Evolutionary conservation across 768 basidiomycete species (phyloP).

Genomic region (Sporobolomyces pararoseus): DNA sequence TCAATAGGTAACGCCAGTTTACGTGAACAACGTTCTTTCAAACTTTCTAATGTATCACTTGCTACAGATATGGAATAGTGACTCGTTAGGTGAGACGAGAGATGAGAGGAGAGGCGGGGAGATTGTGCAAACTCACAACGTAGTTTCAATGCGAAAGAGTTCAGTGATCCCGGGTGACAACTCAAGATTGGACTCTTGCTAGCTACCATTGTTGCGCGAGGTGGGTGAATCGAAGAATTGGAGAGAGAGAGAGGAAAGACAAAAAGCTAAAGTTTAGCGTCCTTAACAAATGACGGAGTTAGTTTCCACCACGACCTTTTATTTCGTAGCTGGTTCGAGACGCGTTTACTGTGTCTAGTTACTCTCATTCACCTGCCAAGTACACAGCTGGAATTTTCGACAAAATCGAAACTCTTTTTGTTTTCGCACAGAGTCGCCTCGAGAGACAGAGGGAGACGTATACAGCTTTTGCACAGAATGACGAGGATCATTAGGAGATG

Average conservation of each 20-base stretch:
- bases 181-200: constrained; percentile 6
- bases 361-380: too few relatives aligned
- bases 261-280: neutral
- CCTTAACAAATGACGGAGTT: too few relatives aligned
- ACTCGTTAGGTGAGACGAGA: neutral
- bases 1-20: constrained; percentile 36
- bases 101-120: neutral
- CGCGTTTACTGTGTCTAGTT: too few relatives aligned
- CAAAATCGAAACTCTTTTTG: too few relatives aligned
- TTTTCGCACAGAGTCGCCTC: too few relatives aligned
- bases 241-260: neutral
- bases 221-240: neutral
- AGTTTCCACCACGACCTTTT: too few relatives aligned
- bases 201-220: neutral
- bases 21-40: constrained; percentile 41
- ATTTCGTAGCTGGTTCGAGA: too few relatives aligned
- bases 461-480: too few relatives aligned
- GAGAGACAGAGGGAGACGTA: too few relatives aligned
- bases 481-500: too few relatives aligned
- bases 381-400: too few relatives aligned
- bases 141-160: constrained; percentile 44
- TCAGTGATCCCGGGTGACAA: constrained; percentile 37
- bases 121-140: constrained; percentile 29
- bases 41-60: constrained; percentile 21
- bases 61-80: neutral